Evolutionary conservation across 139 green algal species (phyloP).

Genomic region (Volvox reticuliferus): DNA sequence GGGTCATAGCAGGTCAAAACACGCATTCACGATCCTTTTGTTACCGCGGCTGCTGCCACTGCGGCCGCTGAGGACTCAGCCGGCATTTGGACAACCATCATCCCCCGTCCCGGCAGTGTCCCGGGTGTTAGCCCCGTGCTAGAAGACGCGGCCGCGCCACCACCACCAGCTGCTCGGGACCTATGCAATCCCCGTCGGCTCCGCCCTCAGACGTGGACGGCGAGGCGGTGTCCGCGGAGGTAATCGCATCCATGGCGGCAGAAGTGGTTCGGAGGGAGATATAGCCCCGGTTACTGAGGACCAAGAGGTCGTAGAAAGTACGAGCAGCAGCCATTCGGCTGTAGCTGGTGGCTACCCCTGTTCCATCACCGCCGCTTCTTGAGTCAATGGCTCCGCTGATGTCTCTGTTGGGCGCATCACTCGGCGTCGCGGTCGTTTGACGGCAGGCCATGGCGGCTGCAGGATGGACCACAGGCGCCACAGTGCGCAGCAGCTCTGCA

Average conservation of each 20-base stretch:
- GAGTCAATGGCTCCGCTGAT: too few species aligned
- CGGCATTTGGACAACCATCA: too few species aligned
- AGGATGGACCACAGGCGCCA: background rate
- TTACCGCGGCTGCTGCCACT: too few species aligned
- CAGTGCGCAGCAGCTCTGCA: background rate
- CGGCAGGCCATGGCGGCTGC: background rate
- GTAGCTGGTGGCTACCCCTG: background rate
- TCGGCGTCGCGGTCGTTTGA: too few species aligned
- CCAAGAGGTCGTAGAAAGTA: constrained; percentile 46
- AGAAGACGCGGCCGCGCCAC: constrained; percentile 2
- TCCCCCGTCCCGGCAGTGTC: too few species aligned
- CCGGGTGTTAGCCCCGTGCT: too few species aligned
- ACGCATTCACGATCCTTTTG: too few species aligned
- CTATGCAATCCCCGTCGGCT: background rate
- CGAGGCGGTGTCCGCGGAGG: background rate
- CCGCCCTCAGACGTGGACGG: background rate
- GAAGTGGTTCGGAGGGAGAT: background rate
- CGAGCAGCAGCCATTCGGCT: constrained; percentile 38
- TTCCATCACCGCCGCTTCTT: too few species aligned
- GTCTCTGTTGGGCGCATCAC: background rate
- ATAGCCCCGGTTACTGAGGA: constrained; percentile 44
- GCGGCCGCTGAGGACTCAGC: too few species aligned
- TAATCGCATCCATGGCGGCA: too few species aligned
- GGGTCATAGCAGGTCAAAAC: too few species aligned
- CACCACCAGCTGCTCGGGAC: background rate